These are phyloP conservation scores for Daldinia loculata DNA, from an alignment of 495 filamentous ascomycete species.

Conservation along the genomic window DNA sequence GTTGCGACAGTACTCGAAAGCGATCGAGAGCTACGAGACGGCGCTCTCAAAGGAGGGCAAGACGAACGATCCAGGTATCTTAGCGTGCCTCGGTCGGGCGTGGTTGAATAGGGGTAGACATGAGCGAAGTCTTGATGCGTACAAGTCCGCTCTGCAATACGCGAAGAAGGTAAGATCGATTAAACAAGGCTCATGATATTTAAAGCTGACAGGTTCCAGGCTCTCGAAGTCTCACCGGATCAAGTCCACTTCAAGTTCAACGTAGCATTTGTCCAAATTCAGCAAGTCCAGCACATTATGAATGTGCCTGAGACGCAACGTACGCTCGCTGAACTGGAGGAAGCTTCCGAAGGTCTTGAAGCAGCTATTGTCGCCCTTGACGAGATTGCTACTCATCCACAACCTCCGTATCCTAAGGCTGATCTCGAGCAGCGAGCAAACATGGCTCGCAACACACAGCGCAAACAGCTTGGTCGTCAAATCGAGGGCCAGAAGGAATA, in stretches of 20 bases:
- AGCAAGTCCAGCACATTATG: slow-evolving; percentile 85
- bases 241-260: slow-evolving; percentile 96
- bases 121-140: slow-evolving; percentile 79
- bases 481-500: slow-evolving; percentile 87
- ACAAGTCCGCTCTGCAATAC: slow-evolving; percentile 87
- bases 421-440: slow-evolving; percentile 94
- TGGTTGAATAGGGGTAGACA: slow-evolving; percentile 87
- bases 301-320: slow-evolving; percentile 76
- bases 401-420: slow-evolving; percentile 87
- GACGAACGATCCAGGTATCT: slow-evolving; percentile 76
- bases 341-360: slow-evolving; percentile 84
- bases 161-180: slow-evolving; percentile 69
- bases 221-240: slow-evolving; percentile 78
- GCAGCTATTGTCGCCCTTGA: slow-evolving; percentile 83
- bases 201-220: slow-evolving; percentile 56
- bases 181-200: not conserved
- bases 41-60: slow-evolving; percentile 83
- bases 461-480: slow-evolving; percentile 85
- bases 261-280: slow-evolving; percentile 95
- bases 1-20: slow-evolving; percentile 83
- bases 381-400: slow-evolving; percentile 79
- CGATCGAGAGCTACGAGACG: slow-evolving; percentile 94
- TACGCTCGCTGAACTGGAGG: slow-evolving; percentile 78
- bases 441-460: slow-evolving; percentile 95
- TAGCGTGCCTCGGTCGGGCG: slow-evolving; percentile 93